Evolutionary conservation across 73 alveolate genomes (phyloP).

Genomic region (Paramecium caudatum): DNA sequence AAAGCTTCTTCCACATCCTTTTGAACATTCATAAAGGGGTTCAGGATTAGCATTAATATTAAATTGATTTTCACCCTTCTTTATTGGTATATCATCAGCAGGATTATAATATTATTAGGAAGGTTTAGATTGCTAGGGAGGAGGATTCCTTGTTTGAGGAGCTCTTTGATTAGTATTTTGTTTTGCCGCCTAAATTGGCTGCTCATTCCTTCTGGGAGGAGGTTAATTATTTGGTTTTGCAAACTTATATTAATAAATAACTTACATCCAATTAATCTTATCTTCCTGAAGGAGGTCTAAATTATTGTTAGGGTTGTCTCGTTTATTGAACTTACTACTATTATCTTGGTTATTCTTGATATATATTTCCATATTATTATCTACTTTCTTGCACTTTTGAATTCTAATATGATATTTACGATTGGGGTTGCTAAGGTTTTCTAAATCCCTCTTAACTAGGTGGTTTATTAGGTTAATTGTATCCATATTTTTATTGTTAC

Average conservation of each 20-base stretch:
- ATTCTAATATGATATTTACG: neutral
- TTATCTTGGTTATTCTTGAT: conserved; percentile 6
- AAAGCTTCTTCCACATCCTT: conserved; percentile 78
- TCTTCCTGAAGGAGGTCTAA: conserved; percentile 26
- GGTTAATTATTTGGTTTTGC: conserved; percentile 9
- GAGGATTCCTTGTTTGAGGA: neutral
- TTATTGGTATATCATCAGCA: conserved; percentile 37
- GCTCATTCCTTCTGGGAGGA: neutral
- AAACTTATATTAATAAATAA: neutral
- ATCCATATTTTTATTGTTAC: conserved; percentile 28
- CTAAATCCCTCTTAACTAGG: conserved; percentile 64
- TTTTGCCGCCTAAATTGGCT: neutral
- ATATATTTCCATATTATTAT: conserved; percentile 37
- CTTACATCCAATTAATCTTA: conserved; percentile 1
- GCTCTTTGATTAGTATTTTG: neutral
- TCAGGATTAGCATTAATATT: neutral
- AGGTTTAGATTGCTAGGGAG: neutral
- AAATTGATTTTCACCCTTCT: neutral
- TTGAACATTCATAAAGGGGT: conserved; percentile 63
- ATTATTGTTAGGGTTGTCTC: neutral
- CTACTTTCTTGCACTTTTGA: neutral
- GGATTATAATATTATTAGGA: conserved; percentile 21
- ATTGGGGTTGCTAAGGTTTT: neutral
- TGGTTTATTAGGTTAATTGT: conserved; percentile 43
- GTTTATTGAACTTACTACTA: neutral